Evolutionary conservation across 2,329 filamentous ascomycete species (phyloP).

Genomic region (Biscogniauxia sp.): DNA sequence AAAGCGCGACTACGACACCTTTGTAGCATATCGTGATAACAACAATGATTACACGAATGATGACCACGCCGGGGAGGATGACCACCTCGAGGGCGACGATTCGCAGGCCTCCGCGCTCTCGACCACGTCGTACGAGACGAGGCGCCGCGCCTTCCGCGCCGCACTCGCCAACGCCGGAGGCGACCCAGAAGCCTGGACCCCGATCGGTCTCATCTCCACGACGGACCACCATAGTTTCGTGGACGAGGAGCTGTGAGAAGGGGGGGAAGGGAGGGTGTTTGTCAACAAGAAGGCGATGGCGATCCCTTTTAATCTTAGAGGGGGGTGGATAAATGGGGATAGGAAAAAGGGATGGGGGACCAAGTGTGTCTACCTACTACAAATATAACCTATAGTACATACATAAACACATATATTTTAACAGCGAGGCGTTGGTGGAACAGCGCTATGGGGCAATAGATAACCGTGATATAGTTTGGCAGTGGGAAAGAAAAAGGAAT

Average conservation of each 20-base stretch:
- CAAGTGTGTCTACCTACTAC: too few species aligned
- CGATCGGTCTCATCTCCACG: conserved; percentile 37
- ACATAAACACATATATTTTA: too few species aligned
- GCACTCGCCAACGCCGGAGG: conserved; percentile 26
- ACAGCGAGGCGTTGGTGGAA: too few species aligned
- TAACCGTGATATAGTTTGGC: too few species aligned
- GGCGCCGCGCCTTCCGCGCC: conserved; percentile 32
- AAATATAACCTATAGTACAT: too few species aligned
- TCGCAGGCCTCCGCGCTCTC: conserved; percentile 35
- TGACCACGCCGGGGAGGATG: conserved; percentile 17
- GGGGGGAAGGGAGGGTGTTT: not conserved
- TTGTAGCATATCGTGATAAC: not conserved
- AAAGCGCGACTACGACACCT: conserved; percentile 12
- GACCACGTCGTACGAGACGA: conserved; percentile 26
- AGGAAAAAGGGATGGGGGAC: too few species aligned
- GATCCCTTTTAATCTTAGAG: too few species aligned
- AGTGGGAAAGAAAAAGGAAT: too few species aligned
- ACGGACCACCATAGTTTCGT: conserved; percentile 37
- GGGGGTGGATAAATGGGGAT: too few species aligned
- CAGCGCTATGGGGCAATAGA: too few species aligned
- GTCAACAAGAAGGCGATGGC: too few species aligned
- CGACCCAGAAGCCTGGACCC: conserved; percentile 12
- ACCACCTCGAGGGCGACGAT: conserved; percentile 4
- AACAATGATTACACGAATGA: conserved; percentile 12
- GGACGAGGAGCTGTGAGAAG: conserved; percentile 35